These are phyloP conservation scores for Colletotrichum liaoningense DNA, from an alignment of 2,329 filamentous ascomycete genomes.

Conservation along the genomic window DNA sequence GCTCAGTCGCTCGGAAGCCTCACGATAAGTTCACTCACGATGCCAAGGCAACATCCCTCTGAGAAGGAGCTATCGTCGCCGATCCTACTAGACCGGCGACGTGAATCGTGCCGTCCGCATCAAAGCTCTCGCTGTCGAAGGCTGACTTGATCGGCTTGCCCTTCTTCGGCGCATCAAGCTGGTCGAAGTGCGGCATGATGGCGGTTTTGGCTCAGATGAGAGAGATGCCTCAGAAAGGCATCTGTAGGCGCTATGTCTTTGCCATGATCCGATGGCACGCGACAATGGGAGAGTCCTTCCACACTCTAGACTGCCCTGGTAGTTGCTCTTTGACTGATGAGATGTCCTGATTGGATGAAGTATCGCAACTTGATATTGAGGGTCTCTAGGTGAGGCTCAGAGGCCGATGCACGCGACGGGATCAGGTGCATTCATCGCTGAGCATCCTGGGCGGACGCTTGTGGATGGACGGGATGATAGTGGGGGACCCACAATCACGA, in stretches of 20 bases:
- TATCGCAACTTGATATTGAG: conserved; percentile 5
- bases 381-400: conserved; percentile 22
- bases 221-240: conserved; percentile 35
- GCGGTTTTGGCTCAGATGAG: conserved; percentile 19
- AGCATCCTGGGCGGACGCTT: background rate
- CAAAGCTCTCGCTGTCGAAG: conserved; percentile 89
- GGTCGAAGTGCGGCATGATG: conserved; percentile 63
- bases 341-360: background rate
- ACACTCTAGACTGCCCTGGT: background rate
- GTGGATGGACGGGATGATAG: conserved; percentile 25
- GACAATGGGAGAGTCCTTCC: background rate
- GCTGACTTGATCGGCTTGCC: conserved; percentile 73
- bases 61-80: conserved; percentile 91
- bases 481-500: background rate
- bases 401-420: conserved; percentile 27
- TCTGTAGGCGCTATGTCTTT: conserved; percentile 25
- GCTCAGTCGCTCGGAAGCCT: background rate
- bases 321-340: background rate
- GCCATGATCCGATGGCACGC: conserved; percentile 25
- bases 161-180: conserved; percentile 62
- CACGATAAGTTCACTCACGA: conserved; percentile 63
- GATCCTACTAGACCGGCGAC: conserved; percentile 87
- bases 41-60: conserved; percentile 89
- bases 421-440: background rate
- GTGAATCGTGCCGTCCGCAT: conserved; percentile 84